Evolutionary conservation across 108 stramenopile genomes (phyloP).

Genomic region (Craspedostauros australis): DNA sequence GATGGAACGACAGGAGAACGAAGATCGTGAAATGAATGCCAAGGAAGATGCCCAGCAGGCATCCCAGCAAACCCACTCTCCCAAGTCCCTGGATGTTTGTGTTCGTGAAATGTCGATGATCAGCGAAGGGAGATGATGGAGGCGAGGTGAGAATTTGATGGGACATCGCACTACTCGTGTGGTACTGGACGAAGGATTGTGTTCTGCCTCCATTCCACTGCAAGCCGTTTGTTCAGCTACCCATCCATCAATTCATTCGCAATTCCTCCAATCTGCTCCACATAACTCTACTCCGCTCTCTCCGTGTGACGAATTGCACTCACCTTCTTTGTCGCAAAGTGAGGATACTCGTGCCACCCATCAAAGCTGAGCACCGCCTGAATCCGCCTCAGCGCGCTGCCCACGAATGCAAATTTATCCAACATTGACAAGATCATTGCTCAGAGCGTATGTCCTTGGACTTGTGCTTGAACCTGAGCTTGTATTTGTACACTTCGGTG

Average conservation of each 20-base stretch:
- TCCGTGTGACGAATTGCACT: too few species aligned
- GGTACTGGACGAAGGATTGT: background rate
- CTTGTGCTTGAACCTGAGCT: too few species aligned
- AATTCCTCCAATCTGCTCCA: background rate
- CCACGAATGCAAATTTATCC: too few species aligned
- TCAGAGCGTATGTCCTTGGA: too few species aligned
- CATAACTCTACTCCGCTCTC: too few species aligned
- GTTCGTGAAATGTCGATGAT: too few species aligned
- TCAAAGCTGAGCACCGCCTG: constrained; percentile 59
- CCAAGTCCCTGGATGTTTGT: constrained; percentile 33
- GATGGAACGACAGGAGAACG: constrained; percentile 8
- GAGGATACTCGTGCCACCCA: constrained; percentile 46
- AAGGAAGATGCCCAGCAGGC: constrained; percentile 33
- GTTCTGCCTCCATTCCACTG: background rate
- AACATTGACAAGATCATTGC: too few species aligned
- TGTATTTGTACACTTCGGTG: too few species aligned
- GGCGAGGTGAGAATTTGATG: too few species aligned
- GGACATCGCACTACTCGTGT: too few species aligned
- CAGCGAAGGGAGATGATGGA: background rate
- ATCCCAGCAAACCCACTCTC: constrained; percentile 38
- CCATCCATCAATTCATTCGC: constrained; percentile 2
- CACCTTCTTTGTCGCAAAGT: constrained; percentile 27
- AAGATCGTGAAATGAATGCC: constrained; percentile 38
- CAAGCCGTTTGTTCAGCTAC: background rate
- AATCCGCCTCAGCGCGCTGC: constrained; percentile 13